Evolutionary conservation across 2,329 filamentous ascomycete genomes (phyloP), one percentile per base, ranked within the genome.

Genomic region (Alternaria angustiovoidea): DNA sequence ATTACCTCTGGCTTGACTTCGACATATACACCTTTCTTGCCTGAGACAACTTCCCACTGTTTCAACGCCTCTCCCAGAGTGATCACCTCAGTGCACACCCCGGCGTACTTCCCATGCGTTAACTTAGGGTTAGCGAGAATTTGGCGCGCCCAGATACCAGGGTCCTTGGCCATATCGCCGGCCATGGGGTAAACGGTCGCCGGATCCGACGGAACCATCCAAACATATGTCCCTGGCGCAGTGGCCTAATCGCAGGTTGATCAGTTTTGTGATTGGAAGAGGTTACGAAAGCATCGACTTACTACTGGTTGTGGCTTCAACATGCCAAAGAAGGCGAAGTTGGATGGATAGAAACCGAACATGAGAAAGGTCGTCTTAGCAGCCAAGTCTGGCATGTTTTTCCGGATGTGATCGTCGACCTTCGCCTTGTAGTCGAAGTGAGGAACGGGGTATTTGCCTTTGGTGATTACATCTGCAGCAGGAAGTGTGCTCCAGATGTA

Each of bases 401-500:
- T 54, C 39, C 73, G 73, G 66, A 82, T 81, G 24, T 73, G 75
- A 16, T 70, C 68, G 63, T 82, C 80, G 7, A 80, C 73, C 3
- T 64, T 62, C 38, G 73, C 73, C 63, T 83, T 83, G 59, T 66
- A 71, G n/a, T 77, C 78, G 34, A 79, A 80, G 57, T 83, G 80
- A 1, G 79, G 76, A 1, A 82, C 71, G 5, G 63, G 38, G 18
- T 63, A 57, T 54, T 74, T 74, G 3, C 79, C 78, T 0, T 64
- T 41, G 1, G 73, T 73, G 5, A 78, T 65, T 16, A 59, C 55
- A 5, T 51, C 51, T 14, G 69, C 64, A 24, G 75, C 69, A 1
- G 80, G 80, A n/a, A 82, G 69, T 4, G 81, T 82, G 22, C 75
- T 79, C 79, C 80, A 82, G 52, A 83, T 70, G 61, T 75, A 82